A percentile compares a stretch with the other conserved stretches of the same genome.
Evolutionary conservation across 2,329 filamentous ascomycete genomes (phyloP).

Genomic region (Penicillium sp.): DNA sequence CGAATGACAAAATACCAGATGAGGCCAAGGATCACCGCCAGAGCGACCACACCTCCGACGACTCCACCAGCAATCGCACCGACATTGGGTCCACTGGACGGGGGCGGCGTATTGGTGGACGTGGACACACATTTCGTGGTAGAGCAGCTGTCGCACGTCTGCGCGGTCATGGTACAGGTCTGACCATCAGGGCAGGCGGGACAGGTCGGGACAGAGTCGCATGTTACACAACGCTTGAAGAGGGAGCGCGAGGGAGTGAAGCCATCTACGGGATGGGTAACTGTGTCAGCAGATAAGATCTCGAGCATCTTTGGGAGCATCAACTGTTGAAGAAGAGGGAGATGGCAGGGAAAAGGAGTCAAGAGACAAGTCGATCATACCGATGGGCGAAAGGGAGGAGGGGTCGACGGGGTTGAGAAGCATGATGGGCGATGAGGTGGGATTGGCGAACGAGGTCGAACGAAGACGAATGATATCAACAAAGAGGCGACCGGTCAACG

Average conservation of each 20-base stretch:
- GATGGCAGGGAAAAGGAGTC: neutral
- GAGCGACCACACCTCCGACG: slow-evolving; percentile 75
- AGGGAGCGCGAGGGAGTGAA: slow-evolving; percentile 29
- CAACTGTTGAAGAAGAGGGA: neutral
- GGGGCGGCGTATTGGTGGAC: slow-evolving; percentile 28
- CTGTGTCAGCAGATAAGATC: neutral
- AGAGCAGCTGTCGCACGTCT: slow-evolving; percentile 63
- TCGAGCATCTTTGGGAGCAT: neutral
- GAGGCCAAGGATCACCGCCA: slow-evolving; percentile 75
- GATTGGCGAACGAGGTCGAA: slow-evolving; percentile 1
- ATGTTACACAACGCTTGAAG: slow-evolving; percentile 56
- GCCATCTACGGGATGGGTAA: neutral
- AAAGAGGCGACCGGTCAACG: slow-evolving; percentile 26
- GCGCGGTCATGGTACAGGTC: slow-evolving; percentile 61
- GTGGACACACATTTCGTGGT: slow-evolving; percentile 49
- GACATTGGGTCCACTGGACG: slow-evolving; percentile 61
- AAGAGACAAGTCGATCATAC: neutral
- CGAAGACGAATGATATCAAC: slow-evolving; percentile 14
- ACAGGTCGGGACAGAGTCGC: slow-evolving; percentile 59
- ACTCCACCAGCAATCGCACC: slow-evolving; percentile 92
- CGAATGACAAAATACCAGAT: slow-evolving; percentile 89
- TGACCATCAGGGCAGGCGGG: slow-evolving; percentile 59
- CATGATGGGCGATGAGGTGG: slow-evolving; percentile 29
- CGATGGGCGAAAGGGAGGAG: neutral
- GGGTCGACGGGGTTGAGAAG: slow-evolving; percentile 22